Evolutionary conservation across 495 filamentous ascomycete genomes (phyloP).

Genomic region (Penicillium macrosclerotiorum): DNA sequence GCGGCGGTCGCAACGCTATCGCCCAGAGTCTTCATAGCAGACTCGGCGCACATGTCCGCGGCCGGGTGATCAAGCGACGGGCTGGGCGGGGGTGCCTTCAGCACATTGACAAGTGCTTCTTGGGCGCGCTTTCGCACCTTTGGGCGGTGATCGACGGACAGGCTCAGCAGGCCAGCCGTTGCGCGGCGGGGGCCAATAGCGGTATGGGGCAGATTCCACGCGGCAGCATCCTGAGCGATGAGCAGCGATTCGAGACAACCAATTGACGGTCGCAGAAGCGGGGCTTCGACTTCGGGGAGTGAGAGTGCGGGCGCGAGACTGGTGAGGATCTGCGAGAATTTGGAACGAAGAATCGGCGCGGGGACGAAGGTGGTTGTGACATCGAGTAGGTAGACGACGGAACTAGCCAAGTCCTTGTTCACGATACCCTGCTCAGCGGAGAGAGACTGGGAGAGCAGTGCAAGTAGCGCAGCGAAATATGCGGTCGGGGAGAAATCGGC

Average conservation of each 20-base stretch:
- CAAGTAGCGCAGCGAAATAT: conserved; percentile 95
- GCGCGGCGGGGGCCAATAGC: conserved; percentile 86
- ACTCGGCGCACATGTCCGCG: conserved; percentile 92
- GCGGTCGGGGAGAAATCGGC: conserved; percentile 79
- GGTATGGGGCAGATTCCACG: conserved; percentile 82
- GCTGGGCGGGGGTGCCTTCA: conserved; percentile 80
- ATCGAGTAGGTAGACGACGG: conserved; percentile 95
- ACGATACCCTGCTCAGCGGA: conserved; percentile 57
- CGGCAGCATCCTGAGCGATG: conserved; percentile 77
- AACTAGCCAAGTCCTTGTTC: conserved; percentile 81
- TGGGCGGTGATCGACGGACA: conserved; percentile 84
- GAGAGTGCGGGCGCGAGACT: conserved; percentile 81
- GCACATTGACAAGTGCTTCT: conserved; percentile 79
- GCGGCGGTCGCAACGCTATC: conserved; percentile 61
- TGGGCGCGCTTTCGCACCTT: conserved; percentile 95
- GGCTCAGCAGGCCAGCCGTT: conserved; percentile 76
- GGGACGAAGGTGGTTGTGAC: conserved; percentile 80
- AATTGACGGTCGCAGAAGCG: conserved; percentile 82
- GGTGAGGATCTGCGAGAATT: conserved; percentile 89
- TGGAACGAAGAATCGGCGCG: conserved; percentile 78
- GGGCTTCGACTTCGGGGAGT: conserved; percentile 79
- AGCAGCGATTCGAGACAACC: conserved; percentile 88
- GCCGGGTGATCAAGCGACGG: conserved; percentile 91
- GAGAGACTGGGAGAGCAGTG: conserved; percentile 75
- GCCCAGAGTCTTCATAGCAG: conserved; percentile 71